Base-by-base conservation (phyloP, 805 yeast species). In the Metschnikowia dekortorum region DNA sequence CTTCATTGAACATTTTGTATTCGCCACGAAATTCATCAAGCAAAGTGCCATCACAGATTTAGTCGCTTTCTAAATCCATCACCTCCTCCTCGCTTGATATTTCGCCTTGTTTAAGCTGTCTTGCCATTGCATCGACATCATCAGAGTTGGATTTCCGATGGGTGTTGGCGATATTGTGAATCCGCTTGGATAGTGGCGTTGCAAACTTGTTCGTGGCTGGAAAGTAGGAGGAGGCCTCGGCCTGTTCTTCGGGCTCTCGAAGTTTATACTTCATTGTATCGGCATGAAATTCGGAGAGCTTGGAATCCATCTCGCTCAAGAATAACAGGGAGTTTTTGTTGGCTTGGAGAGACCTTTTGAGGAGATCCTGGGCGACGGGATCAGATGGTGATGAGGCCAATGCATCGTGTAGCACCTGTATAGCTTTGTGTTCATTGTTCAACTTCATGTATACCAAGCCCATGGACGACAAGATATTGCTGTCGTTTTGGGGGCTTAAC, bases 391-490 rank as follows among this genome's bases (percentile, higher is more conserved):
- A 69, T 3, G 91, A 68, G 0, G 95, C 87, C 48, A 94, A 71
- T 0, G 97, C 92, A 58, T 81, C 83, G 63, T 92, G 97, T 47
- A 94, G 71, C 31, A 79, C 74, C 54, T 84, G 87, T 36, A 92
- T 83, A 0, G 97, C 92, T 55, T 80, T 81, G 46, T 75, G 73
- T 22, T 75, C 59, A 48, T 84, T 75, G 2, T 87, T 87, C 54
- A 81, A 69, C 60, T 87, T 89, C 62, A 94, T 73, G 61, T 89
- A 76, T 2, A 91, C 82, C 46, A 92, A 75, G 0, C 96, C 99
- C 59, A 94, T 80, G 0, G 98, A 89, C 0, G 97, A 78, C 54
- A 85, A 80, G 4, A 89, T 75, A 58, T 86, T 89, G 33, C 76
- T 66, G 39, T 88, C 77, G 64, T 89, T 94, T 49, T 79, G 80